Conservation (phyloP, 768 basidiomycete species). For the Amanita pseudoporphyria region DNA sequence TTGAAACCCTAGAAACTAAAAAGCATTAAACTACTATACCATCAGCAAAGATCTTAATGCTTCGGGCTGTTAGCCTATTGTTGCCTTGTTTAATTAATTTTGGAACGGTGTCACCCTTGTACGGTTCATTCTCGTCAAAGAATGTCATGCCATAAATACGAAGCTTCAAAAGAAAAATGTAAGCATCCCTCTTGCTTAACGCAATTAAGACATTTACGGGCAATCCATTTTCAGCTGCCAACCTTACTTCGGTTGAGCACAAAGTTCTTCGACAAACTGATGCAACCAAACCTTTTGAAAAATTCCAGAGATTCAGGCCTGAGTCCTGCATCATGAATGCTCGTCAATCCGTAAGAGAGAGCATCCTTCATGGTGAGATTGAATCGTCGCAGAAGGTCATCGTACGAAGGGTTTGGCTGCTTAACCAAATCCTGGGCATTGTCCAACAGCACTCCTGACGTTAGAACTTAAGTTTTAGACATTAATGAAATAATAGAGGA, state of each 20-base stretch:
- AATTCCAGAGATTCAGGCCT: constrained; percentile 62
- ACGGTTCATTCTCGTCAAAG: constrained; percentile 55
- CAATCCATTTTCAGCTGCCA: constrained; percentile 46
- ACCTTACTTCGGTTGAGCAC: constrained; percentile 28
- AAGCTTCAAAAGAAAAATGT: constrained; percentile 31
- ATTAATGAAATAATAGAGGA: constrained; percentile 6
- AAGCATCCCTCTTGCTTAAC: neutral
- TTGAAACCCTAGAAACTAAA: constrained; percentile 1
- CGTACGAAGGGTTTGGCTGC: constrained; percentile 54
- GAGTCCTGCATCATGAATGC: constrained; percentile 81
- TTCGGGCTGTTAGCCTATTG: constrained; percentile 58
- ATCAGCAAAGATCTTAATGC: constrained; percentile 73
- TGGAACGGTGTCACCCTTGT: constrained; percentile 61
- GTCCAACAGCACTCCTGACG: constrained; percentile 71
- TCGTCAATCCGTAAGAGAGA: constrained; percentile 63
- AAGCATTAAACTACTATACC: constrained; percentile 24
- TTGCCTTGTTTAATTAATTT: constrained; percentile 49
- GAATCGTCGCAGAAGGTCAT: constrained; percentile 53
- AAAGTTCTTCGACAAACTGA: neutral
- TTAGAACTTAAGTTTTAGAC: neutral
- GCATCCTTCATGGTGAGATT: constrained; percentile 57
- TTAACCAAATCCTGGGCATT: constrained; percentile 75
- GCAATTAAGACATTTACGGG: constrained; percentile 36
- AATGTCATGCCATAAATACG: constrained; percentile 73
- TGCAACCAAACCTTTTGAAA: constrained; percentile 47